These are phyloP conservation scores for Microcera coccophila DNA, from an alignment of 2,329 filamentous ascomycete species.

Conservation along the genomic window DNA sequence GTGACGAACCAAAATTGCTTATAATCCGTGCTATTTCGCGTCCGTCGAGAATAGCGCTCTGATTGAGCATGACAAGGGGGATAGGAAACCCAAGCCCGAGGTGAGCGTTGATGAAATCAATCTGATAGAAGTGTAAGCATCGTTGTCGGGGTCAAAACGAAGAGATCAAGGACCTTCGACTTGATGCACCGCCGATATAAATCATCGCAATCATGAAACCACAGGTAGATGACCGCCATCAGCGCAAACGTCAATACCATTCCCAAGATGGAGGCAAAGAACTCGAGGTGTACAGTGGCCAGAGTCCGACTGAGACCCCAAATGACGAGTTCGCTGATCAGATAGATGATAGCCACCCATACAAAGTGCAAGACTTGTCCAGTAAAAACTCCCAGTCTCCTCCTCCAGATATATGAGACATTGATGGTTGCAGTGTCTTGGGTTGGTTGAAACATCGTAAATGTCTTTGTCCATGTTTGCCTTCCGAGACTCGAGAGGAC, in stretches of 20 bases:
- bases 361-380: constrained; percentile 22
- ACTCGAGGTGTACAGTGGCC: constrained; percentile 33
- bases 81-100: constrained; percentile 50
- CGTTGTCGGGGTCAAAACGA: too few relatives aligned
- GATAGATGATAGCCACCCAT: constrained; percentile 35
- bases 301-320: constrained; percentile 40
- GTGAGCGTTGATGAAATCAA: constrained; percentile 49
- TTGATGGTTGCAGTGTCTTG: constrained; percentile 20
- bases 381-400: constrained; percentile 5
- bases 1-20: constrained; percentile 41
- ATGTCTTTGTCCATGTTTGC: constrained; percentile 9
- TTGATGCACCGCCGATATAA: constrained; percentile 33
- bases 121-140: constrained; percentile 29
- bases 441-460: constrained; percentile 20
- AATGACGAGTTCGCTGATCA: constrained; percentile 44
- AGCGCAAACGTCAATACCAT: constrained; percentile 41
- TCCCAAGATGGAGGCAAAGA: constrained; percentile 46
- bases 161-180: constrained; percentile 27
- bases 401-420: constrained; percentile 18
- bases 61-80: constrained; percentile 45
- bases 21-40: constrained; percentile 41
- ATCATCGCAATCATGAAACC: constrained; percentile 17
- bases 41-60: constrained; percentile 30
- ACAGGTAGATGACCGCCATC: constrained; percentile 28
- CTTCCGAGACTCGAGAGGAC: constrained; percentile 6